phyloP scores from a whole-genome alignment of 139 green algal species.

The Trebouxia sp. region DNA sequence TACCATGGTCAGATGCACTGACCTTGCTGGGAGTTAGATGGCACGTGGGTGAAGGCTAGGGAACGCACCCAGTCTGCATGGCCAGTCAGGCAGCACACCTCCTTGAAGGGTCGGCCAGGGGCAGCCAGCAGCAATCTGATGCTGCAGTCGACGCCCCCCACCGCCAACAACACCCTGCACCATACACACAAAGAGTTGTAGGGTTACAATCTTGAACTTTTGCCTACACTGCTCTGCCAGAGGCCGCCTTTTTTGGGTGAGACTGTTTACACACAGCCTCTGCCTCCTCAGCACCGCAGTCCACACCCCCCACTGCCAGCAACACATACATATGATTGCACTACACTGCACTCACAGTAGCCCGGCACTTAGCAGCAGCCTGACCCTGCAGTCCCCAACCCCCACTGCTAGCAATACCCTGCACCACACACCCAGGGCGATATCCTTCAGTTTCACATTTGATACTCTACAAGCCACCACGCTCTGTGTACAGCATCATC shows the following conservation, averaged over 20 bases:
- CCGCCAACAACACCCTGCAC: constrained; percentile 71
- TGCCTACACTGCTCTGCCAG: no score
- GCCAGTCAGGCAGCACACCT: constrained; percentile 61
- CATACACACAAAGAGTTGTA: no score
- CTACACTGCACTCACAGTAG: no score
- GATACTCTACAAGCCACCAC: no score
- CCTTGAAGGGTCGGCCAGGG: constrained; percentile 49
- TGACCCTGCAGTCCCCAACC: constrained; percentile 66
- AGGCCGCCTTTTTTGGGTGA: no score
- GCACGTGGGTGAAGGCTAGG: constrained; percentile 65
- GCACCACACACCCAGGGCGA: constrained; percentile 9
- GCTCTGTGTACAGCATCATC: no score
- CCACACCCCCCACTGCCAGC: not conserved
- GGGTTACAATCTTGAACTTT: no score
- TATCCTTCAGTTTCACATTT: no score
- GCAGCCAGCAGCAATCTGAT: constrained; percentile 63
- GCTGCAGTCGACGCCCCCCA: constrained; percentile 69
- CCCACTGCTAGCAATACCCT: constrained; percentile 78
- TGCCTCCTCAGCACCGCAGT: no score
- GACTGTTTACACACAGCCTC: no score
- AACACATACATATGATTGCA: not conserved
- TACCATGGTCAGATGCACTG: not conserved
- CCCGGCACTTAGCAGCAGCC: constrained; percentile 57
- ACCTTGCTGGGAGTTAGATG: not conserved
- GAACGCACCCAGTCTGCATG: constrained; percentile 86